Evolutionary conservation across 768 basidiomycete genomes (phyloP), one percentile per base, ranked within the genome.

Genomic region (Boletus coccyginus): DNA sequence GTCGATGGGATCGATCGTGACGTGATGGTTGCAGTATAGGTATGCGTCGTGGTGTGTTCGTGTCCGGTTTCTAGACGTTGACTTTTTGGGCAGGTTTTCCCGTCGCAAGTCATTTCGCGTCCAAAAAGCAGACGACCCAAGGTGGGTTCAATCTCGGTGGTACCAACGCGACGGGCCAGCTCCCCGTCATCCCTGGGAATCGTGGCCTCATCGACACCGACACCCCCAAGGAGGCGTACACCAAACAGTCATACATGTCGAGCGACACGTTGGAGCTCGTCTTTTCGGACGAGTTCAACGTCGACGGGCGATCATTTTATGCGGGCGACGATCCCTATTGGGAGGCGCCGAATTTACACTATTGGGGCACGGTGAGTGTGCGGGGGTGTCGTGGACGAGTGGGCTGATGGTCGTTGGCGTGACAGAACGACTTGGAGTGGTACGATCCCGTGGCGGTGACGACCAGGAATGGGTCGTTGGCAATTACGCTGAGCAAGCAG

Each of bases 201-300:
- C 77, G 74, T 42, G 77, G 74, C 13, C 69, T 86, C 45, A 80
- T 87, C 59, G 85, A 86, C 58, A 47, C 73, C 21, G 77, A 82
- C 43, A 85, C 86, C 0, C 85, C 85, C 10, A 19, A 71, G 57
- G 73, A 78, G 17, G 69, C 70, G 24, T 71, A 77, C 72, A 76
- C 67, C 46, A 75, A 72, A 50, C 60, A 66, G 42, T 69, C 73
- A 0, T 84, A 78, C 65, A 72, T 56, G 63, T 62, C 70, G 1
- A 9, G 70, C 16, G 69, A 72, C 33, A 73, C 75, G 5, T 41
- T 72, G 64, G 70, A 77, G 73, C 74, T 89, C 51, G 83, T 91
- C 17, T 94, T 91, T 70, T 86, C 84, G 1, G 91, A 94, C 66
- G 92, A 93, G 74, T 94, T 94, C 69, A 83, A 92, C 56, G 68